Conservation (phyloP, 2,329 filamentous ascomycete species). For the Achaetomium macrosporum region DNA sequence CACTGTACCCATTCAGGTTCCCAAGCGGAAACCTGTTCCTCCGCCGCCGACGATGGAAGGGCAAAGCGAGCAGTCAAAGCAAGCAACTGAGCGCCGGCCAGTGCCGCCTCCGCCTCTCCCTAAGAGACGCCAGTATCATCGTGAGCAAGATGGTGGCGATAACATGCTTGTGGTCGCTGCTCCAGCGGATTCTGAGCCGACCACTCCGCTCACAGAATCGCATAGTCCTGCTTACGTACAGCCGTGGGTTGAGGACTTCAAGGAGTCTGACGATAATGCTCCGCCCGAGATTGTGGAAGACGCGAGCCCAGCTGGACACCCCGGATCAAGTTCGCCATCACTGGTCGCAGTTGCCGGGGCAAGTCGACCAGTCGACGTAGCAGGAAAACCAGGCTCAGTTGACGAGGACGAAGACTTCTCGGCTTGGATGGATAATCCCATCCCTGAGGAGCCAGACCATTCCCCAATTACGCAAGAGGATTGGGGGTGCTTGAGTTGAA, state of each 20-base stretch:
- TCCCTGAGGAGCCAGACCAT: conserved; percentile 7
- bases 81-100: conserved; percentile 18
- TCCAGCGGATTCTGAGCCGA: conserved; percentile 56
- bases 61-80: conserved; percentile 11
- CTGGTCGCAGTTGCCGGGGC: not conserved
- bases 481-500: not conserved
- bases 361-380: not conserved
- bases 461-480: not conserved
- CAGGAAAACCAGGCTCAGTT: not conserved
- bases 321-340: not conserved
- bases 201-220: conserved; percentile 42
- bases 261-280: conserved; percentile 16
- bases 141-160: conserved; percentile 31
- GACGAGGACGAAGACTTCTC: conserved; percentile 22
- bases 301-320: not conserved
- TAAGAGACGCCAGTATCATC: conserved; percentile 34
- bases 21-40: conserved; percentile 60
- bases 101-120: conserved; percentile 44
- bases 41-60: conserved; percentile 29
- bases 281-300: not conserved
- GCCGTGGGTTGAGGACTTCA: conserved; percentile 33
- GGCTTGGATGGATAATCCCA: conserved; percentile 21
- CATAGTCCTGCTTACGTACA: conserved; percentile 23
- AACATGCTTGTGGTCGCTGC: conserved; percentile 59
- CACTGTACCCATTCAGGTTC: conserved; percentile 50